phyloP scores from a whole-genome alignment of 164 flowering plant species.

The Cinnamomum chago region DNA sequence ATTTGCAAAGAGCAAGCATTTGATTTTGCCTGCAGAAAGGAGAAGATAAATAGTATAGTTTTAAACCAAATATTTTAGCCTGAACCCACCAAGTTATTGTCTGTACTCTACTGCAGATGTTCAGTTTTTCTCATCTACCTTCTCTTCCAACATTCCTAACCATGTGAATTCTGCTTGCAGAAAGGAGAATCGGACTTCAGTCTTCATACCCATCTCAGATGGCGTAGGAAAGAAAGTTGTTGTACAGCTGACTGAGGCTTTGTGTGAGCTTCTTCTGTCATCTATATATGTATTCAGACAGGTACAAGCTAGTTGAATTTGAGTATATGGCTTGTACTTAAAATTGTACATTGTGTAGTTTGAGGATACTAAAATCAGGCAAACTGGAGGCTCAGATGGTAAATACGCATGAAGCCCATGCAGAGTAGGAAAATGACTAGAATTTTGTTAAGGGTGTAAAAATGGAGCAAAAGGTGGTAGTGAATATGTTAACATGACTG shows the following conservation, averaged over 20 bases:
- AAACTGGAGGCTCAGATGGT: constrained; percentile 52
- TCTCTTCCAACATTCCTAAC: neutral
- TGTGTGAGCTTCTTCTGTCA: constrained; percentile 27
- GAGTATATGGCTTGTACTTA: constrained; percentile 50
- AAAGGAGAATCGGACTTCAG: constrained; percentile 66
- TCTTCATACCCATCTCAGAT: constrained; percentile 40
- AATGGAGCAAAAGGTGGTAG: constrained; percentile 43
- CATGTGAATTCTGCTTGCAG: constrained; percentile 38
- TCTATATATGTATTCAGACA: constrained; percentile 30
- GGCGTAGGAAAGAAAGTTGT: constrained; percentile 39
- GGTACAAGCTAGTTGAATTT: constrained; percentile 38
- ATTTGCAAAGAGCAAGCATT: neutral
- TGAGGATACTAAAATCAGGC: constrained; percentile 63
- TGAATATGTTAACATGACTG: constrained; percentile 49
- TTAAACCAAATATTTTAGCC: neutral
- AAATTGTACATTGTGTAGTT: constrained; percentile 72
- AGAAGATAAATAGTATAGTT: neutral
- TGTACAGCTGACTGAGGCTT: constrained; percentile 91
- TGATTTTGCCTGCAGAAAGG: neutral
- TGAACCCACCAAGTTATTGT: neutral
- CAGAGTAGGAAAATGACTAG: constrained; percentile 46
- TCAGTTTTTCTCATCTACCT: neutral
- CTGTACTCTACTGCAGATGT: neutral
- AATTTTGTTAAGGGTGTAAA: constrained; percentile 46
- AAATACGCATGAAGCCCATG: constrained; percentile 45